Base-by-base conservation (phyloP, 495 filamentous ascomycete species). In the Umbilicaria muhlenbergii region DNA sequence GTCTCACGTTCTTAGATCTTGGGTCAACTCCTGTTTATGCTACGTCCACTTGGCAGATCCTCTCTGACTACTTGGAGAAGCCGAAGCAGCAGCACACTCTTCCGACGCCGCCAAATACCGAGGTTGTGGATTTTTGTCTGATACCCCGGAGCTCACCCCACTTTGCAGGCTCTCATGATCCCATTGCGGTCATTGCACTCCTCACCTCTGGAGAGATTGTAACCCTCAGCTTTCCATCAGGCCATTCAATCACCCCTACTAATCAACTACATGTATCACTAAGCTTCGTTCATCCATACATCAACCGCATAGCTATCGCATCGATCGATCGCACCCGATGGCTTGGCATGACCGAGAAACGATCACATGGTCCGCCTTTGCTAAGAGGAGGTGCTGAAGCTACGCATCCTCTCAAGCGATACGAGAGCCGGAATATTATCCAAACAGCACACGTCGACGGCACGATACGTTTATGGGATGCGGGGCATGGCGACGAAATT, bases 171-270 rank as follows among this genome's bases (percentile, higher is more conserved):
- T 77, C 76, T 3, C 81, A 91, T 57, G 92, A 98, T 56, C 91
- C 91, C 0, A 78, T 96, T 39, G 86, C 84, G 2, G 61, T 92
- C 3, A 62, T 98, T 47, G 74, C 75, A 15, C 65, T 93, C 17
- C 66, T 95, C 2, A 76, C 79, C 0, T 89, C 85, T 2, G 91
- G 91, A 18, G 92, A 96, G 62, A 53, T 96, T 28, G 67, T 86
- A 41, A 92, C 86, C 0, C 59, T 96, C 58, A 87, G 78, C 51
- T 95, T 95, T 53, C 92, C 91, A 2, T 86, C 77, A 44, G 91
- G 92, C 13, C 79, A 86, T 57, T 81, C 89, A 3, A 86, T 98
- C 38, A 81, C 77, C 21, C 85, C 92, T 5, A 92, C 89, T 0
- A 91, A 94, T 52, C 80, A 92, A 61, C 69, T 95, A 7, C 87